Evolutionary conservation across 495 filamentous ascomycete genomes (phyloP), one percentile per base, ranked within the genome.

Genomic region (Aspergillus asperescens): DNA sequence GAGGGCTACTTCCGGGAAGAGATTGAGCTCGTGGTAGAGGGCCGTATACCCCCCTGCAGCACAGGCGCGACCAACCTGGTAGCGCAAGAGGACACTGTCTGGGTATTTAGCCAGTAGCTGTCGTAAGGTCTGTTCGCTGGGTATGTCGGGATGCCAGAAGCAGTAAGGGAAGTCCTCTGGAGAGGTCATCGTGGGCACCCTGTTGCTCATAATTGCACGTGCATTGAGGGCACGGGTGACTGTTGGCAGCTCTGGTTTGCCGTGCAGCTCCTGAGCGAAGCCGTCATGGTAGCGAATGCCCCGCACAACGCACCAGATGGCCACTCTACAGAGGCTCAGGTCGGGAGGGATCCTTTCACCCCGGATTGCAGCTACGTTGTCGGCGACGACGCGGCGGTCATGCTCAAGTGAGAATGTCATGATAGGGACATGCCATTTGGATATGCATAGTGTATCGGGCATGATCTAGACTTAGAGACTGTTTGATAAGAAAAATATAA

Each of bases 131-230:
- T 62, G 55, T 54, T 73, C 70, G n/a, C 35, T 52, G 27, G 70
- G 61, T 24, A 62, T 25, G 0, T 70, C 60, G 10, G 71, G 70
- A 54, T 74, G 50, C 71, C 71, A 74, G 18, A 76, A 68, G 47
- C 70, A 73, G 58, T 76, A 76, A 42, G 61, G 52, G 45, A 61
- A 67, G 40, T 67, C 60, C 31, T 68, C 59, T 45, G 7, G 29
- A 16, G 16, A 23, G 6, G 5, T 34, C 38, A 55, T 49, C 6
- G 24, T 35, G 8, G 52, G 52, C 0, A 54, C 31, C 29, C 25
- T 24, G 20, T 55, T 55, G 38, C 53, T 55, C 53, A 55, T 50
- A 3, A 55, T 55, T 1, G 15, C 38, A 23, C 53, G 53, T 0
- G 53, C 46, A 16, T 55, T 55, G 2, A 55, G 27, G 0, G 53